These are phyloP conservation scores for Ceriops decandra DNA, from an alignment of 345 rosid genomes.

Conservation along the genomic window DNA sequence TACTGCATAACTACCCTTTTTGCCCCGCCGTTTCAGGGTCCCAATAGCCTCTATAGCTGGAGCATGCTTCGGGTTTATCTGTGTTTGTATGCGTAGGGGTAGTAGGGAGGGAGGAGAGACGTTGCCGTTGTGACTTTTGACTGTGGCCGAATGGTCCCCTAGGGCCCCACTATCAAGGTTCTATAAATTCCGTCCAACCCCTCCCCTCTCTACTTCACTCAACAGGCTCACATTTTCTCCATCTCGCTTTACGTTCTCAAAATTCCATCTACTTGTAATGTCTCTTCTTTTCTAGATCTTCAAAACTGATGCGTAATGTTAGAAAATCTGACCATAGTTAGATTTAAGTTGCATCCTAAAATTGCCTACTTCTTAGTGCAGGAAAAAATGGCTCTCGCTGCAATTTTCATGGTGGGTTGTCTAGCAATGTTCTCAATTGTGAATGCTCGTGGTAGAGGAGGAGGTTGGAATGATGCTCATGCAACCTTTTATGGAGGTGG, in stretches of 20 bases:
- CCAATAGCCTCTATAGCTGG: conserved; percentile 3
- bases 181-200: conserved; percentile 48
- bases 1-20: no score
- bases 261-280: conserved; percentile 11
- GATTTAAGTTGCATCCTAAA: background rate
- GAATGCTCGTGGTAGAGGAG: conserved; percentile 40
- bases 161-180: conserved; percentile 6
- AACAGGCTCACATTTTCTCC: conserved; percentile 32
- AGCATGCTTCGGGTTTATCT: background rate
- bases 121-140: background rate
- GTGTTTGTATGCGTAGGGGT: background rate
- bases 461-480: conserved; percentile 20
- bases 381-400: conserved; percentile 46
- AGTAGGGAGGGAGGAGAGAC: no score
- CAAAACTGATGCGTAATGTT: background rate
- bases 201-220: conserved; percentile 35
- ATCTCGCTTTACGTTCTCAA: background rate
- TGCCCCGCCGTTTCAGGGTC: background rate
- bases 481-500: conserved; percentile 32
- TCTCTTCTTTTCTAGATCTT: background rate
- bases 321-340: background rate
- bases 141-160: conserved; percentile 24
- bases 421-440: conserved; percentile 53
- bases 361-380: conserved; percentile 19
- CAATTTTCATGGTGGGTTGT: conserved; percentile 36